phyloP scores from a whole-genome alignment of 116 monocot genomes.

The Phalaenopsis hybrid region DNA sequence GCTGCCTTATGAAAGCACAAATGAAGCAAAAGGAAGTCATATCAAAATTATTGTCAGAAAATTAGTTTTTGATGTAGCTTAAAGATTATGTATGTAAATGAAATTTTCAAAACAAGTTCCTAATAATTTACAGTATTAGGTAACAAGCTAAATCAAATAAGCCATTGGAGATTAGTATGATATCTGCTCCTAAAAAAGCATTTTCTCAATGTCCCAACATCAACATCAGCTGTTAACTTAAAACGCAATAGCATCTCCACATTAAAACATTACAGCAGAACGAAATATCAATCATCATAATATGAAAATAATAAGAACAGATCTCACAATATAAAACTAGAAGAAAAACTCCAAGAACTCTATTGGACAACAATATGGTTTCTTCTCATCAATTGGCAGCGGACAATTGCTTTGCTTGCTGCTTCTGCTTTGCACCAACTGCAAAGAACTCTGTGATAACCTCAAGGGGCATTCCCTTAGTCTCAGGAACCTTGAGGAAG shows the following conservation, averaged over 20 bases:
- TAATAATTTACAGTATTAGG: too few relatives aligned
- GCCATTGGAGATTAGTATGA: too few relatives aligned
- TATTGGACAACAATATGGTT: background rate
- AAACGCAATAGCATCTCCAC: background rate
- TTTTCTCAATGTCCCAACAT: background rate
- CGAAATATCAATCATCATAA: background rate
- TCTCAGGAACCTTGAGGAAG: conserved; percentile 57
- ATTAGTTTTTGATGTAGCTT: too few relatives aligned
- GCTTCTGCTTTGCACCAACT: conserved; percentile 31
- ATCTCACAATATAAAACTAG: background rate
- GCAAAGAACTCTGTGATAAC: conserved; percentile 59
- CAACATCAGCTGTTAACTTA: background rate
- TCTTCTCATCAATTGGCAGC: background rate
- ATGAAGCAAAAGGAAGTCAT: too few relatives aligned
- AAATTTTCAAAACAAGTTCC: too few relatives aligned
- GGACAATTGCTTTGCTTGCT: background rate
- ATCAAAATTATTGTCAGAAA: too few relatives aligned
- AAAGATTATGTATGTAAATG: too few relatives aligned
- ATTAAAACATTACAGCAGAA: background rate
- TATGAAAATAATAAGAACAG: background rate
- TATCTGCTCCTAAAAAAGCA: too few relatives aligned
- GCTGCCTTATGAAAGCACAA: too few relatives aligned
- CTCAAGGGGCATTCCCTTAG: conserved; percentile 58
- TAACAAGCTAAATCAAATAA: too few relatives aligned
- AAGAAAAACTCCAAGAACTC: background rate